Percentiles rank a stretch among this genome's conserved stretches.
Conservation (phyloP, 2,329 filamentous ascomycete genomes). For the Myrmaecium sp. region DNA sequence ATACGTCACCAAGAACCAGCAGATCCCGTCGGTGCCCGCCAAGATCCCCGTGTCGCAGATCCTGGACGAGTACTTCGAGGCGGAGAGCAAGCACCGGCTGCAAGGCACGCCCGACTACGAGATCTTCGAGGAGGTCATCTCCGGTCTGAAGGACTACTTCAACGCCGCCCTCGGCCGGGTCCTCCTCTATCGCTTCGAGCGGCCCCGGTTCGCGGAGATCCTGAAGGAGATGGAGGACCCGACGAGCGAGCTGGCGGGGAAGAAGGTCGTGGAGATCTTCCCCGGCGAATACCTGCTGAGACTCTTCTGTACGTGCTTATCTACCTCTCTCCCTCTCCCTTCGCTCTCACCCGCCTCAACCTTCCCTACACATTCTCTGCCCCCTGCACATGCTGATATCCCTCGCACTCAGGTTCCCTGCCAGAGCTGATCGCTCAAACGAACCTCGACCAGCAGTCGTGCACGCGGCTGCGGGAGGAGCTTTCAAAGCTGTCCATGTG, state of each 20-base stretch:
- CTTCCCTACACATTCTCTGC: constrained; percentile 2
- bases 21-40: constrained; percentile 73
- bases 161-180: constrained; percentile 78
- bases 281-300: constrained; percentile 84
- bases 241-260: constrained; percentile 48
- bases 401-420: constrained; percentile 48
- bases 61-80: constrained; percentile 60
- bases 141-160: constrained; percentile 83
- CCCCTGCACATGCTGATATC: constrained; percentile 2
- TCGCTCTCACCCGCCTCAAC: constrained; percentile 1
- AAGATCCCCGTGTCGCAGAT: constrained; percentile 59
- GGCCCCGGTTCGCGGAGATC: constrained; percentile 69
- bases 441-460: constrained; percentile 90
- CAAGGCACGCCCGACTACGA: constrained; percentile 57
- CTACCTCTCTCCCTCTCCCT: constrained; percentile 5
- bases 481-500: constrained; percentile 72
- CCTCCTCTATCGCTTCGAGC: constrained; percentile 85
- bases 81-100: constrained; percentile 49
- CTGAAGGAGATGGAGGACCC: constrained; percentile 49
- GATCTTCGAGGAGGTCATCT: constrained; percentile 76
- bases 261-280: constrained; percentile 65
- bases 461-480: constrained; percentile 76
- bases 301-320: constrained; percentile 52
- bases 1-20: constrained; percentile 88
- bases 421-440: constrained; percentile 92